Conservation (phyloP, 208 protist species). For the Leishmania martiniquensis region DNA sequence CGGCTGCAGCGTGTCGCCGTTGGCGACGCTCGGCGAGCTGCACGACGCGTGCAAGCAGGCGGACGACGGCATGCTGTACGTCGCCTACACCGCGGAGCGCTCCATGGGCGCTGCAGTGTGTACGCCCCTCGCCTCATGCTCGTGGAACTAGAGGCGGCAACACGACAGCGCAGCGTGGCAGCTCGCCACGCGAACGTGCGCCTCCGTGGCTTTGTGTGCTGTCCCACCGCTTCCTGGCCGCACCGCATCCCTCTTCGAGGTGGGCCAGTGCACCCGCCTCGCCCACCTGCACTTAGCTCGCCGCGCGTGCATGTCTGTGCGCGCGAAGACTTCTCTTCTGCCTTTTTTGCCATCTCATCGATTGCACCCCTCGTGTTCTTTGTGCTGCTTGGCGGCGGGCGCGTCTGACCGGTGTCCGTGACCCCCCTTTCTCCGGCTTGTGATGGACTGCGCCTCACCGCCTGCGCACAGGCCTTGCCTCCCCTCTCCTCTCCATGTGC, state of each 20-base stretch:
- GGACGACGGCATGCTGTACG: conserved; percentile 47
- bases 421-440: not conserved
- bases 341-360: no score
- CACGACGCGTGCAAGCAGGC: conserved; percentile 31
- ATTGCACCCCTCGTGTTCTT: no score
- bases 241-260: not conserved
- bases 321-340: no score
- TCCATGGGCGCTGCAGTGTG: not conserved
- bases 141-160: no score
- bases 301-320: no score
- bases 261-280: no score
- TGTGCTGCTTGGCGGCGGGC: no score
- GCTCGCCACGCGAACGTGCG: not conserved
- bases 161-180: not conserved
- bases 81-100: conserved; percentile 28
- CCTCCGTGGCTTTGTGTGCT: not conserved
- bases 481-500: not conserved
- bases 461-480: not conserved
- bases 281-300: no score
- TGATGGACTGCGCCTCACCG: not conserved
- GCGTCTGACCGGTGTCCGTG: no score
- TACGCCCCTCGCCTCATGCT: no score
- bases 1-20: conserved; percentile 22
- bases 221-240: not conserved
- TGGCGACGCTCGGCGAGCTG: conserved; percentile 33